phyloP scores from a whole-genome alignment of 1,284 basidiomycete genomes.

The Ustilago sp. region DNA sequence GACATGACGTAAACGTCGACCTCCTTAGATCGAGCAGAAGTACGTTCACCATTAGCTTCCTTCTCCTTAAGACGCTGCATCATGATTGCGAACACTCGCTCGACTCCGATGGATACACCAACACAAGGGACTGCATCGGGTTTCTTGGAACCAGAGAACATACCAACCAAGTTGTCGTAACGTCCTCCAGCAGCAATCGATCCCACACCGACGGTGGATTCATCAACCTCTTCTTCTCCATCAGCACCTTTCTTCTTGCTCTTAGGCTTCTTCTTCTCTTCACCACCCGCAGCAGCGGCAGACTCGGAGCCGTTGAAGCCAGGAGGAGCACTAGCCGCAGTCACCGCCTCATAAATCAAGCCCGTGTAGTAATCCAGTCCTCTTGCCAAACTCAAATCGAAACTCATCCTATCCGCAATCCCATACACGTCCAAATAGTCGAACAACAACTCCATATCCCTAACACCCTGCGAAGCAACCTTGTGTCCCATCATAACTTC shows the following conservation, averaged over 20 bases:
- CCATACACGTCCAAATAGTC: slow-evolving; percentile 84
- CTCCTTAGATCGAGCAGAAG: slow-evolving; percentile 81
- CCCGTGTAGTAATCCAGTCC: slow-evolving; percentile 99
- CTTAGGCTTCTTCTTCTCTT: slow-evolving; percentile 72
- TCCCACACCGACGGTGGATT: slow-evolving; percentile 91
- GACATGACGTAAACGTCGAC: slow-evolving; percentile 95
- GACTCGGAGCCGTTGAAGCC: slow-evolving; percentile 73
- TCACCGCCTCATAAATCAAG: slow-evolving; percentile 96
- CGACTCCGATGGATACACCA: slow-evolving; percentile 91
- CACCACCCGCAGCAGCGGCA: slow-evolving; percentile 31
- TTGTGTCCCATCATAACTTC: slow-evolving; percentile 77
- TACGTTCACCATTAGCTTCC: slow-evolving; percentile 71
- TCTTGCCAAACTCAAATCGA: slow-evolving; percentile 94
- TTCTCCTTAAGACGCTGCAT: slow-evolving; percentile 84
- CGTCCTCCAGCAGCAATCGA: slow-evolving; percentile 97
- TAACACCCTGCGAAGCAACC: slow-evolving; percentile 81
- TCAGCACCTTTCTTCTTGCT: slow-evolving; percentile 70
- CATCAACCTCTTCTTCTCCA: slow-evolving; percentile 85
- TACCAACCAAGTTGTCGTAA: slow-evolving; percentile 95
- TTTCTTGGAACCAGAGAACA: slow-evolving; percentile 82
- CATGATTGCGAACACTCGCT: slow-evolving; percentile 93
- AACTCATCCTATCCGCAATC: slow-evolving; percentile 82
- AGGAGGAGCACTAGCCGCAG: slow-evolving; percentile 91
- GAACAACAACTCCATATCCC: slow-evolving; percentile 92
- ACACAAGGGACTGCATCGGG: slow-evolving; percentile 88